These are phyloP conservation scores for Rhypophila decipiens DNA, from an alignment of 495 filamentous ascomycete species.

Conservation along the genomic window DNA sequence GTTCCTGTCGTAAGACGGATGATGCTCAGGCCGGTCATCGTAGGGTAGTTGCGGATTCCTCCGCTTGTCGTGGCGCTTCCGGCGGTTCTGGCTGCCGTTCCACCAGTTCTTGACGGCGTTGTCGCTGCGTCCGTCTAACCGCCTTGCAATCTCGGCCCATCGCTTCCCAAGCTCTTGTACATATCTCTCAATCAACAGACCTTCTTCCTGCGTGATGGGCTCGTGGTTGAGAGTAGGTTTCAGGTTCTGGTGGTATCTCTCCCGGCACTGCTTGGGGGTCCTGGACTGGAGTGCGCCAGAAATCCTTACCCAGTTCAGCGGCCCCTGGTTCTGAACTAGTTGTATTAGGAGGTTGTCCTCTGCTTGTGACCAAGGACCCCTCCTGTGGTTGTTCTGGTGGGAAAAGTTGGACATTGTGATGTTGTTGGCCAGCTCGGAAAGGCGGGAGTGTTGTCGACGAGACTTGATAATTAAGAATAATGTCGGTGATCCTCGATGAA, in stretches of 20 bases:
- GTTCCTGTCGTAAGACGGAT: not conserved
- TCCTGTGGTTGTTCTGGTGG: slow-evolving; percentile 12
- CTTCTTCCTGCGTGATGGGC: slow-evolving; percentile 89
- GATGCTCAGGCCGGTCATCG: not conserved
- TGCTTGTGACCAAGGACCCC: slow-evolving; percentile 77
- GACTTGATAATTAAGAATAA: too few relatives aligned
- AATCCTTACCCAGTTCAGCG: slow-evolving; percentile 91
- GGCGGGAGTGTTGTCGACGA: too few relatives aligned
- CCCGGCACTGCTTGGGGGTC: slow-evolving; percentile 92
- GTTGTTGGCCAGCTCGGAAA: too few relatives aligned
- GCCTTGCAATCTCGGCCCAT: slow-evolving; percentile 92
- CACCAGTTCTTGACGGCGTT: slow-evolving; percentile 99
- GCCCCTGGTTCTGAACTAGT: slow-evolving; percentile 69
- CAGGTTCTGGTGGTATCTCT: slow-evolving; percentile 92
- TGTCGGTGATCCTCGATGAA: too few relatives aligned
- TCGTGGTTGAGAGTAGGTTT: slow-evolving; percentile 86
- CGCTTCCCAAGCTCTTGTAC: slow-evolving; percentile 79
- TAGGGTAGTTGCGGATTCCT: slow-evolving; percentile 7
- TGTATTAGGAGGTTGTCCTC: slow-evolving; percentile 70
- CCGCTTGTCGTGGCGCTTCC: slow-evolving; percentile 27
- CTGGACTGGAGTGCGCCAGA: slow-evolving; percentile 67
- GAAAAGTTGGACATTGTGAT: too few relatives aligned
- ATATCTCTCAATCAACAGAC: slow-evolving; percentile 70
- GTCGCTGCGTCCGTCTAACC: slow-evolving; percentile 83
- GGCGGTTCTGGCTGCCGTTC: slow-evolving; percentile 91